Conservation (phyloP, 441 rosid genomes). For the Eruca vesicaria region DNA sequence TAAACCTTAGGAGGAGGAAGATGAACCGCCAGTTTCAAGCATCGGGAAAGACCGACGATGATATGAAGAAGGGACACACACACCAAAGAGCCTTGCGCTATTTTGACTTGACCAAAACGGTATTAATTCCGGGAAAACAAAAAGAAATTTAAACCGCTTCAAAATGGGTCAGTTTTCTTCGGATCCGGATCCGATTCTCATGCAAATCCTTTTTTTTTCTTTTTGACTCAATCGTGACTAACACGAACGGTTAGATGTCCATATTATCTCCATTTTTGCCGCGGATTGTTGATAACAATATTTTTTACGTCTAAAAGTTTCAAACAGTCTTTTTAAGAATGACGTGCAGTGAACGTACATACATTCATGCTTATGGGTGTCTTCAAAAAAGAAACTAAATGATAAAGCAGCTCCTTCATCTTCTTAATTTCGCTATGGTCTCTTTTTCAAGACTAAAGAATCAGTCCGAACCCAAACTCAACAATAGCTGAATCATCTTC, state of each 20-base stretch:
- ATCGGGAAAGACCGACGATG: conserved; percentile 22
- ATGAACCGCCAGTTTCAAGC: conserved; percentile 13
- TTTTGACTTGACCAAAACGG: conserved; percentile 25
- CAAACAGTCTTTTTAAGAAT: no score
- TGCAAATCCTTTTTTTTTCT: background rate
- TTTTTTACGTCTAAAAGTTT: no score
- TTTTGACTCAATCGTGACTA: background rate
- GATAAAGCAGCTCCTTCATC: conserved; percentile 36
- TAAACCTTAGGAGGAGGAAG: conserved; percentile 41
- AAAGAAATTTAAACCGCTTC: no score
- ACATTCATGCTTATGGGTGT: conserved; percentile 12
- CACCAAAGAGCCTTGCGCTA: conserved; percentile 17
- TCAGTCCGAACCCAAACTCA: no score
- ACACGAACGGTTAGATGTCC: conserved; percentile 4
- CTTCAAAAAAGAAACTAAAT: conserved; percentile 38
- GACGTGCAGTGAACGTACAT: no score
- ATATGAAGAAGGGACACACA: conserved; percentile 21
- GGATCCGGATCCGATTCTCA: conserved; percentile 29
- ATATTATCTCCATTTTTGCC: background rate
- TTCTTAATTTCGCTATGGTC: conserved; percentile 30
- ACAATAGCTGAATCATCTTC: no score
- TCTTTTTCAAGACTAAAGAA: background rate
- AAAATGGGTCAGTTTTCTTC: conserved; percentile 30
- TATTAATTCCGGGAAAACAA: background rate
- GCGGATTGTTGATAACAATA: background rate